Conservation (phyloP, 1,284 basidiomycete species). For the Ceratobasidium sp. region DNA sequence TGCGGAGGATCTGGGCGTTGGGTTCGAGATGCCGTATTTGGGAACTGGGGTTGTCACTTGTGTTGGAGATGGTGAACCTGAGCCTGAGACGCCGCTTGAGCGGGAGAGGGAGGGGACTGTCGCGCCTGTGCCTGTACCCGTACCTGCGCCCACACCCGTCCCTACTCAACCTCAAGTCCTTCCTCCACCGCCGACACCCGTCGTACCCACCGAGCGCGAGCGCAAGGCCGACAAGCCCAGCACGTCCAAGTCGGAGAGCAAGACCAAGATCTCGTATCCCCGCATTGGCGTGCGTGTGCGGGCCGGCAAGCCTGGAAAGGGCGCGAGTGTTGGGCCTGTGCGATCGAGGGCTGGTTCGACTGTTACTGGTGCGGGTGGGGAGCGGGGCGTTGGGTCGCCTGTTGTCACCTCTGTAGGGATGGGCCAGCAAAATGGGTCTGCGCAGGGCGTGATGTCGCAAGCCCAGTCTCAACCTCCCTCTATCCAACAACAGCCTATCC, state of each 20-base stretch:
- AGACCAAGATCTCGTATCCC: conserved; percentile 35
- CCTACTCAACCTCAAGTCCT: background rate
- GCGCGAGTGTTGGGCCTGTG: background rate
- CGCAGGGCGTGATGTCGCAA: background rate
- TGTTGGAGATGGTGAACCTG: conserved; percentile 17
- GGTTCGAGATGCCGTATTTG: conserved; percentile 63
- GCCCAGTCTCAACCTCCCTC: background rate
- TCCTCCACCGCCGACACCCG: background rate
- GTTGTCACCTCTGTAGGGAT: too few species aligned
- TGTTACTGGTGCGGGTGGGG: background rate
- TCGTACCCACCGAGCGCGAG: background rate
- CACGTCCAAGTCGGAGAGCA: too few species aligned
- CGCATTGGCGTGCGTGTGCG: conserved; percentile 30
- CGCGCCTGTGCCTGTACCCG: background rate
- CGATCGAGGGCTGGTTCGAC: conserved; percentile 12
- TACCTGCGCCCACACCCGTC: background rate
- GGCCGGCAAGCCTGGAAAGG: conserved; percentile 20
- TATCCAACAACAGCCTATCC: background rate
- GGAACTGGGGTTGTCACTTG: conserved; percentile 55
- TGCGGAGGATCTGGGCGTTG: conserved; percentile 59
- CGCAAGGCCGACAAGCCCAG: conserved; percentile 5
- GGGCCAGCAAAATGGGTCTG: background rate
- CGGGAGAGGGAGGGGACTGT: conserved; percentile 1
- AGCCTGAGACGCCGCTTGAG: background rate
- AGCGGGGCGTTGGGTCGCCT: background rate